Evolutionary conservation across 495 filamentous ascomycete species (phyloP), one percentile per base, ranked within the genome.

Genomic region (Tricharina praecox): DNA sequence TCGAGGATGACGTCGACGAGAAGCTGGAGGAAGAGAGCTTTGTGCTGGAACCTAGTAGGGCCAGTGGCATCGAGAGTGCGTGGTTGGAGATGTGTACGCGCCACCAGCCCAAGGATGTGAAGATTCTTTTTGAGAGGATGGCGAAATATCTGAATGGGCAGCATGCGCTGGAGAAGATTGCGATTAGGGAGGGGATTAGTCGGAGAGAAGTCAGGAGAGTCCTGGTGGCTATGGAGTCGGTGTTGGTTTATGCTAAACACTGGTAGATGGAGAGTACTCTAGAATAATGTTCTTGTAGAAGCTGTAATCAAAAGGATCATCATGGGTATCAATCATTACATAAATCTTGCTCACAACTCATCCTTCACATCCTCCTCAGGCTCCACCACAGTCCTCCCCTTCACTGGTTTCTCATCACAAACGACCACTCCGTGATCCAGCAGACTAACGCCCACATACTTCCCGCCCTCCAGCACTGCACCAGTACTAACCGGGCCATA

Each of bases 111-210:
- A 16, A 36, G 2, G 58, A 61, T 48, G 35, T 61, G 7, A 56
- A 43, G 41, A 49, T 50, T 8, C 13, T 61, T 16, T 61, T 56
- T 44, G 58, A 60, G 34, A 52, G 70, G 25, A 71, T 81, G 32
- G 66, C 79, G 54, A 81, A 81, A 60, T 92, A 94, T 62, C 83
- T 95, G 52, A 87, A 96, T 63, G 90, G 90, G 1, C 68, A 70
- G 36, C 76, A 83, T 61, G 84, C 88, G 3, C 64, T 97, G 32
- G 90, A 97, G 67, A 80, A 87, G 61, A 82, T 96, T 56, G 70
- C 76, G 0, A 70, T 85, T 9, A 70, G 76, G 28, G 86, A 96
- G 66, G 77, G 76, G 8, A 68, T 93, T 65, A 92, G 87, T 67
- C 68, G 86, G 36, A 92, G 87, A 65, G 74, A 78, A 50, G 78